Evolutionary conservation across 371 early-diverging fungal species (phyloP), one percentile per base, ranked within the genome.

Genomic region (Blakeslea trispora): DNA sequence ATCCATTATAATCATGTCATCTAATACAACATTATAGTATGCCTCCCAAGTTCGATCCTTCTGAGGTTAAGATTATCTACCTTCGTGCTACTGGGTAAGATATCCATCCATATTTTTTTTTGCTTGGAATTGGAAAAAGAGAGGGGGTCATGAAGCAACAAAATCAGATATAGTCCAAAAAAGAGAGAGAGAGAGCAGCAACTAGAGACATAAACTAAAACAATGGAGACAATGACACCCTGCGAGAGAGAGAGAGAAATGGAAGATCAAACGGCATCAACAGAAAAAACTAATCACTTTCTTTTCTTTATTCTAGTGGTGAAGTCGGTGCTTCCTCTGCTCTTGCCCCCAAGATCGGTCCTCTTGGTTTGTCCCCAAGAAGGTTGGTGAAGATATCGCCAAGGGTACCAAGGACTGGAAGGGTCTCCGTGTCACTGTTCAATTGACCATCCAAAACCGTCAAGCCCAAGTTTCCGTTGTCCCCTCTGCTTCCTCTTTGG

Each of bases 331-430:
- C 99, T 77, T 94, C 98, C 71, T 92, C 95, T 62, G 93, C 96
- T 50, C 91, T 99, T 56, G 99, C 99, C 54, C 99, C 98, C 77
- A 98, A 96, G 89, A 93, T 98, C 66, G 99, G 99, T 91, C 98
- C 98, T 69, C 90, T 98, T 68, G 99, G 99, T 92, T 85, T 99
- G 81, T 90, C 95, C 55, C 99, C 79, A 99, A 99, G 88, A 97
- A 96, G 86, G 95, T 98, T 64, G 98, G 98, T 84, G 99, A 99
- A 83, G 99, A 99, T 81, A 97, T 99, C 60, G 97, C 96, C 82
- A 98, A 98, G 91, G 96, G 94, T 66, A 92, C 67, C 49, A 66
- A 66, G 54, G 97, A 94, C 68, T 99, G 91, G 90, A 96, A 97
- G 87, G 95, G 98, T 81, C 89, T 98, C 61, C 92, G 94, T 76